Percentiles rank a stretch among this genome's conserved stretches.
phyloP scores from a whole-genome alignment of 1,139 yeast genomes.

The Pichia sorboxylosa region DNA sequence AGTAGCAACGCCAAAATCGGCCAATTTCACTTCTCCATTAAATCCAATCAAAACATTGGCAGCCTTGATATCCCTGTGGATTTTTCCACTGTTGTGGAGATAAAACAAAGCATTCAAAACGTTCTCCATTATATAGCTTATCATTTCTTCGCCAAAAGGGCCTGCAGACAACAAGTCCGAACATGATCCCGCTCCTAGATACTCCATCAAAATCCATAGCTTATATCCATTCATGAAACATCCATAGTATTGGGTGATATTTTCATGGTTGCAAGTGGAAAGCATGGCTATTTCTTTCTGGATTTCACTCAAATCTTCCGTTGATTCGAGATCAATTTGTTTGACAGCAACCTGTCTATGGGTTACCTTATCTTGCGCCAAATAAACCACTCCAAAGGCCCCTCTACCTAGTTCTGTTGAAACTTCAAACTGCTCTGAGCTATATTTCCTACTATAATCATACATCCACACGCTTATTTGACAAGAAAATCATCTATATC shows the following conservation, averaged over 20 bases:
- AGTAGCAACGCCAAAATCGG: slow-evolving; percentile 94
- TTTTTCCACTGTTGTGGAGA: slow-evolving; percentile 66
- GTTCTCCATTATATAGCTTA: slow-evolving; percentile 47
- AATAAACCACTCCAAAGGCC: slow-evolving; percentile 78
- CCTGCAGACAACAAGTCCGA: slow-evolving; percentile 57
- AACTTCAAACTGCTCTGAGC: slow-evolving; percentile 44
- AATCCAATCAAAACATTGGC: slow-evolving; percentile 66
- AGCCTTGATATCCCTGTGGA: slow-evolving; percentile 79
- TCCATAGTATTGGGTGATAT: slow-evolving; percentile 68
- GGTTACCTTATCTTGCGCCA: slow-evolving; percentile 48
- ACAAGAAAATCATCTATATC: no score
- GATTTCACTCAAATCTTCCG: slow-evolving; percentile 66
- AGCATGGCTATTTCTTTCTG: slow-evolving; percentile 70
- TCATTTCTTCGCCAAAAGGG: slow-evolving; percentile 43
- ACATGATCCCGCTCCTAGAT: slow-evolving; percentile 74
- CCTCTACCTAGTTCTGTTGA: slow-evolving; percentile 79
- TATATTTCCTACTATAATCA: slow-evolving; percentile 16
- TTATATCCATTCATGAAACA: slow-evolving; percentile 71
- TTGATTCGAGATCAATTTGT: slow-evolving; percentile 69
- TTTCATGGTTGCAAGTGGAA: slow-evolving; percentile 58
- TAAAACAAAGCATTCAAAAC: slow-evolving; percentile 59
- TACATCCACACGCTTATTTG: no score
- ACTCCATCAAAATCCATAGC: slow-evolving; percentile 83
- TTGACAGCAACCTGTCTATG: slow-evolving; percentile 50
- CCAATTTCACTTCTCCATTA: slow-evolving; percentile 73